phyloP scores from a whole-genome alignment of 495 filamentous ascomycete genomes.

The Elaphomyces granulatus region DNA sequence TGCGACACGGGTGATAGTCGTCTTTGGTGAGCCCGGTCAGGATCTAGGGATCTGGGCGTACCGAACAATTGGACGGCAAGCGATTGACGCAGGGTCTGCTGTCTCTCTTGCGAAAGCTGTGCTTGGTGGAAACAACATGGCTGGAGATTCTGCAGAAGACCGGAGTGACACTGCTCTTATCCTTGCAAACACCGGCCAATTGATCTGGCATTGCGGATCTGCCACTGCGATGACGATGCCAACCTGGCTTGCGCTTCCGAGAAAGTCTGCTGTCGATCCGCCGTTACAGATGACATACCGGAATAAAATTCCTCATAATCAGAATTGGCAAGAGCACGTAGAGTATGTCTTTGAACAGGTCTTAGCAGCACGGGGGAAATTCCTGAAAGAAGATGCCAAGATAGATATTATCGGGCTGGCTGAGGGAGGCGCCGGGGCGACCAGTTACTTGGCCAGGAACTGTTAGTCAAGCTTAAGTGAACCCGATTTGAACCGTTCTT shows the following conservation, averaged over 20 bases:
- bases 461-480: conserved; percentile 34
- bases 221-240: conserved; percentile 37
- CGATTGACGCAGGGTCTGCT: conserved; percentile 52
- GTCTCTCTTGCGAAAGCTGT: conserved; percentile 44
- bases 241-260: conserved; percentile 39
- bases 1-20: conserved; percentile 53
- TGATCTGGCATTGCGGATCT: conserved; percentile 49
- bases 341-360: conserved; percentile 48
- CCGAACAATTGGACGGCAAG: conserved; percentile 42
- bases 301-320: conserved; percentile 45
- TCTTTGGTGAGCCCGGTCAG: conserved; percentile 55
- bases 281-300: conserved; percentile 19
- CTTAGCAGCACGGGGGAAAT: conserved; percentile 21
- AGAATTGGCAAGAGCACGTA: conserved; percentile 39
- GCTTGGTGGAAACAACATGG: conserved; percentile 12
- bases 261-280: conserved; percentile 37
- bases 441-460: conserved; percentile 40
- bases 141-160: background rate
- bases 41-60: conserved; percentile 64
- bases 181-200: conserved; percentile 57
- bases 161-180: conserved; percentile 34
- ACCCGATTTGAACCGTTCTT: background rate
- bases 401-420: conserved; percentile 53
- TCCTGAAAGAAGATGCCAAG: conserved; percentile 29
- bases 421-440: conserved; percentile 37